A percentile compares a stretch with the other conserved stretches of the same genome.
Conservation (phyloP, 495 filamentous ascomycete genomes). For the Apiosordaria backusii region DNA sequence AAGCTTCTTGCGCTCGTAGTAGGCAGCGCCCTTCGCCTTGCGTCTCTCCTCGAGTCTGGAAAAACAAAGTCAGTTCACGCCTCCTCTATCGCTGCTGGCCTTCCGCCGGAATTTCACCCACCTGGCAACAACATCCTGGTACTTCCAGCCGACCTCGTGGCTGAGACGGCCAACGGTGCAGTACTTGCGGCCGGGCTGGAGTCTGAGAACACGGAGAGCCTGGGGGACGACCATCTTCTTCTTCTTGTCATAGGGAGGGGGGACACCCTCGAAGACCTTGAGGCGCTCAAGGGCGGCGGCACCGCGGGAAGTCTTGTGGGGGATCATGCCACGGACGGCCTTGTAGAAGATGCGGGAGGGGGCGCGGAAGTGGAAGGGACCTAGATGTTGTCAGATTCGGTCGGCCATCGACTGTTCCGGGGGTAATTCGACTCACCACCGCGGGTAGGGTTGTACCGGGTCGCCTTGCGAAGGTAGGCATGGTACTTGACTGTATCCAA, state of each 20-base stretch:
- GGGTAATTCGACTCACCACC: constrained; percentile 63
- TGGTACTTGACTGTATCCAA: constrained; percentile 90
- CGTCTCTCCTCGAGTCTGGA: constrained; percentile 94
- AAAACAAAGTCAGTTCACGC: not conserved
- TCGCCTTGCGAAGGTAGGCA: constrained; percentile 99
- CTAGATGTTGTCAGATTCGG: constrained; percentile 49
- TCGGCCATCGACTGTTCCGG: constrained; percentile 11
- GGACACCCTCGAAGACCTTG: constrained; percentile 99
- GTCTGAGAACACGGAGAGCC: constrained; percentile 86
- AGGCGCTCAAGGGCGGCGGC: constrained; percentile 94
- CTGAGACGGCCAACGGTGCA: constrained; percentile 96
- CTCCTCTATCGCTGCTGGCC: not conserved
- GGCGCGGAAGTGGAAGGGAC: constrained; percentile 99
- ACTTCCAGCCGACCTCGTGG: constrained; percentile 99
- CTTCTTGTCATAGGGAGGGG: constrained; percentile 98
- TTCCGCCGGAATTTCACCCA: constrained; percentile 47
- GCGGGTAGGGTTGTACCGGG: constrained; percentile 97
- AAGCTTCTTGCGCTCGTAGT: constrained; percentile 99
- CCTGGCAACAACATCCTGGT: constrained; percentile 97
- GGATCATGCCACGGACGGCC: constrained; percentile 99
- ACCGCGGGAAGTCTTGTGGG: constrained; percentile 98
- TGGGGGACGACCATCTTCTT: constrained; percentile 99
- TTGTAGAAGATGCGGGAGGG: constrained; percentile 99
- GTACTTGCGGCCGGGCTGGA: constrained; percentile 99
- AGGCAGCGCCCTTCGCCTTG: constrained; percentile 97